Conservation (phyloP, 768 basidiomycete genomes). For the Arthromyces matolae region DNA sequence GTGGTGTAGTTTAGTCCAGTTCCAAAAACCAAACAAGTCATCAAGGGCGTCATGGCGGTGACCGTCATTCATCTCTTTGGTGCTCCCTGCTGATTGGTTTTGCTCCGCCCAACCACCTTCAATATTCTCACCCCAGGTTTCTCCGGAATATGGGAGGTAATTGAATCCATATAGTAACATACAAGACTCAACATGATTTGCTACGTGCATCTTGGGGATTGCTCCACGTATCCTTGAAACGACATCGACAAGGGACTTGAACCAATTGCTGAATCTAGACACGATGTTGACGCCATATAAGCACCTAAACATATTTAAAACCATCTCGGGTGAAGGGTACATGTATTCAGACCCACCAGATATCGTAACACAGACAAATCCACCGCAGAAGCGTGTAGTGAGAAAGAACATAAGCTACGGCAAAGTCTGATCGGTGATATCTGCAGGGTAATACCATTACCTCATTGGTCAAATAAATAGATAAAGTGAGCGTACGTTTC, state of each 20-base stretch:
- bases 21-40: constrained; percentile 22
- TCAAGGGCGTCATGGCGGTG: too few species aligned
- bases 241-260: constrained; percentile 10
- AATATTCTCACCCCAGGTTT: too few species aligned
- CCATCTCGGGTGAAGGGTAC: neutral
- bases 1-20: constrained; percentile 23
- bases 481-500: constrained; percentile 19
- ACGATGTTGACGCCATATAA: constrained; percentile 20
- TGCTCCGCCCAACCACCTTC: too few species aligned
- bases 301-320: constrained; percentile 12
- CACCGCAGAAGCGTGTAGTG: constrained; percentile 9
- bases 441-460: constrained; percentile 6
- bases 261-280: constrained; percentile 15
- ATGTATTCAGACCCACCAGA: constrained; percentile 12
- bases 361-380: constrained; percentile 27
- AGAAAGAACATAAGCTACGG: constrained; percentile 15
- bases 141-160: constrained; percentile 18
- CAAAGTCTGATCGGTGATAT: constrained; percentile 22
- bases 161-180: constrained; percentile 22
- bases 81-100: too few species aligned
- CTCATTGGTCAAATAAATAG: neutral
- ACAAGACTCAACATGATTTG: constrained; percentile 22
- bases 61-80: too few species aligned
- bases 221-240: constrained; percentile 18
- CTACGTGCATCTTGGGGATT: constrained; percentile 28